Conservation (phyloP, 176 grass and related monocot species). For the Cymbopogon citratus region DNA sequence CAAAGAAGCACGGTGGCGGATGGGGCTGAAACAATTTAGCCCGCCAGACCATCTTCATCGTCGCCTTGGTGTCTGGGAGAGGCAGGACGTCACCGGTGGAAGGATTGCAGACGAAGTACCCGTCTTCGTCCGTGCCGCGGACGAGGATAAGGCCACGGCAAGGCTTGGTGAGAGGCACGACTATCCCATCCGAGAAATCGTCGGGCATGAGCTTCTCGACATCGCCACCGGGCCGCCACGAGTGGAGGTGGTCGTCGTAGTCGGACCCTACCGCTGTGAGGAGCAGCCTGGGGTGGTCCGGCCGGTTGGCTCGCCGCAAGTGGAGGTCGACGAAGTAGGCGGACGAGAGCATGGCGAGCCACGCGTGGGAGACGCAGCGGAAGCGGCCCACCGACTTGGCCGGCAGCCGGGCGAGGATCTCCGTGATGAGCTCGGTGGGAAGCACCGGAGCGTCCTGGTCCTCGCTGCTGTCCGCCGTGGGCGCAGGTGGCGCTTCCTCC, state of each 20-base stretch:
- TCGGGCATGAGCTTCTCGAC: slow-evolving; percentile 6
- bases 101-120: slow-evolving; percentile 14
- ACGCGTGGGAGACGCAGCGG: not conserved
- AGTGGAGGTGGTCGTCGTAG: slow-evolving; percentile 9
- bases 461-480: not conserved
- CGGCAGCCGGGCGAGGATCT: slow-evolving; percentile 24
- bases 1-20: not conserved
- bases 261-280: not conserved
- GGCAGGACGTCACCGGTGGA: not conserved
- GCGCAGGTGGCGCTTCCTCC: not conserved
- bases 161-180: slow-evolving; percentile 3
- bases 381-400: slow-evolving; percentile 16
- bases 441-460: not conserved
- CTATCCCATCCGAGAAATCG: not conserved
- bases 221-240: not conserved
- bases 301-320: not conserved
- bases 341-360: not conserved
- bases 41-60: slow-evolving; percentile 2
- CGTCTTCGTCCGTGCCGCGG: not conserved
- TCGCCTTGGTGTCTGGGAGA: not conserved
- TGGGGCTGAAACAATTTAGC: not conserved
- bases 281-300: not conserved
- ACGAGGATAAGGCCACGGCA: slow-evolving; percentile 12
- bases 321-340: slow-evolving; percentile 9
- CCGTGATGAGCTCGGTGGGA: not conserved